These are phyloP conservation scores for Camellia granthamiana DNA, from an alignment of 148 eudicot genomes.

Conservation along the genomic window DNA sequence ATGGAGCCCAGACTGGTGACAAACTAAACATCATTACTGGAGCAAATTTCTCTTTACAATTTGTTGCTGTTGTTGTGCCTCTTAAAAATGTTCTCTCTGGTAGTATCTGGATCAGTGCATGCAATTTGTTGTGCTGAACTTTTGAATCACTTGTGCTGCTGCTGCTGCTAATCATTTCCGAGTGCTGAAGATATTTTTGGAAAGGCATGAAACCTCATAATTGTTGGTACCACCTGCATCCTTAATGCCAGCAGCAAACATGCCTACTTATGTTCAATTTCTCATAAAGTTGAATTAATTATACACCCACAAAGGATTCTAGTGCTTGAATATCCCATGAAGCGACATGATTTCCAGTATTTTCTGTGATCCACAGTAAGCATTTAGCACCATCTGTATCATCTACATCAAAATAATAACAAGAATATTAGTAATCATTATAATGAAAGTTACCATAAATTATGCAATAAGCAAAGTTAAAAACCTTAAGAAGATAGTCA, in stretches of 20 bases:
- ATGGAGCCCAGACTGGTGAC: too few species aligned
- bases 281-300: background rate
- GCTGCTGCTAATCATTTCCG: background rate
- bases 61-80: too few species aligned
- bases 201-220: background rate
- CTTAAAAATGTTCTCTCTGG: background rate
- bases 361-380: background rate
- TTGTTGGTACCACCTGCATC: background rate
- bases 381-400: background rate
- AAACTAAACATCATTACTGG: too few species aligned
- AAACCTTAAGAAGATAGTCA: background rate
- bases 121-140: background rate
- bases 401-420: background rate
- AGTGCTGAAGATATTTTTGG: background rate
- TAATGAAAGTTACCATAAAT: background rate
- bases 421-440: background rate
- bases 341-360: background rate
- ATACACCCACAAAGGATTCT: background rate
- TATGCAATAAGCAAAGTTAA: background rate
- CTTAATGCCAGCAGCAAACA: background rate
- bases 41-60: too few species aligned
- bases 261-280: background rate
- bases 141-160: background rate
- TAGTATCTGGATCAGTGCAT: background rate
- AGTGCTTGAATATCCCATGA: too few species aligned